Conservation (phyloP, 2,329 filamentous ascomycete genomes). For the Neurospora crassa region DNA sequence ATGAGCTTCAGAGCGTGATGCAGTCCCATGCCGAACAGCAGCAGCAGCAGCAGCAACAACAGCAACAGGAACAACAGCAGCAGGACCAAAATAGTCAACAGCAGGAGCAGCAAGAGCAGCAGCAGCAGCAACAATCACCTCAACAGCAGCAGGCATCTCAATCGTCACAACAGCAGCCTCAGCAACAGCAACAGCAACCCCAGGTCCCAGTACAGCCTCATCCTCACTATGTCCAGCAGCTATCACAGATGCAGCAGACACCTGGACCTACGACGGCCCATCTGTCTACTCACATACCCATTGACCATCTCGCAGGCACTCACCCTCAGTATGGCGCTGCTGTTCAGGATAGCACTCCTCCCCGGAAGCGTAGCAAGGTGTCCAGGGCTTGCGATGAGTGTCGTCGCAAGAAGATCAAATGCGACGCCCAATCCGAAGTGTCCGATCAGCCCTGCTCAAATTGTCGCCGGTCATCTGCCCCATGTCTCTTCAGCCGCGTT, state of each 20-base stretch:
- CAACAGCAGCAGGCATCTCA: constrained; percentile 18
- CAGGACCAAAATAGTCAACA: constrained; percentile 15
- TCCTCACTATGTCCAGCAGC: constrained; percentile 17
- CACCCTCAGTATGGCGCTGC: constrained; percentile 25
- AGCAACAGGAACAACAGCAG: constrained; percentile 32
- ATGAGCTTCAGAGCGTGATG: constrained; percentile 17
- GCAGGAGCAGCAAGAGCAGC: constrained; percentile 21
- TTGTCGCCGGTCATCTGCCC: constrained; percentile 65
- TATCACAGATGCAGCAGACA: constrained; percentile 7
- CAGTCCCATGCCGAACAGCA: constrained; percentile 5
- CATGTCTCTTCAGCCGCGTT: constrained; percentile 76
- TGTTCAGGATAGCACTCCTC: constrained; percentile 47
- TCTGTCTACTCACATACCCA: constrained; percentile 24
- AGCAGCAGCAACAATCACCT: constrained; percentile 19
- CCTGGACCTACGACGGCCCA: constrained; percentile 20
- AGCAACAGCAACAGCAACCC: constrained; percentile 14
- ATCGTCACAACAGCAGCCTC: constrained; percentile 23
- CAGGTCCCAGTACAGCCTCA: constrained; percentile 15
- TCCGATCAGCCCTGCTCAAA: constrained; percentile 70
- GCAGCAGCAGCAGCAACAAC: constrained; percentile 16
- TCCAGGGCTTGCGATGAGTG: constrained; percentile 86
- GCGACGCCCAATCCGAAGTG: constrained; percentile 68
- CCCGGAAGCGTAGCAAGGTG: constrained; percentile 73
- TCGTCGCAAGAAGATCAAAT: constrained; percentile 81
- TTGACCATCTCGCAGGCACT: constrained; percentile 24